Evolutionary conservation across 768 basidiomycete genomes (phyloP).

Genomic region (Crepidotus variabilis): DNA sequence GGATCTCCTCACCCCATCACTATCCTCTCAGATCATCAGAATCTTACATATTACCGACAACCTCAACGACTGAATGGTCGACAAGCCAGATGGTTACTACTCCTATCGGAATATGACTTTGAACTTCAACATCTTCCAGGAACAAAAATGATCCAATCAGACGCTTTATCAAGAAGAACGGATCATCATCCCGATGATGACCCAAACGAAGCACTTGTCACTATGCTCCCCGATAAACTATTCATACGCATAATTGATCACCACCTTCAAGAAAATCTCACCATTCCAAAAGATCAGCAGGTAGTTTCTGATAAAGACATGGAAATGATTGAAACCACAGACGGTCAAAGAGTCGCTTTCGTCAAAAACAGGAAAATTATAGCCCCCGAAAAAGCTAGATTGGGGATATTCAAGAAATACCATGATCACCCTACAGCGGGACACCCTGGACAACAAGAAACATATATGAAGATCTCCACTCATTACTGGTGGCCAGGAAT

Average conservation of each 20-base stretch:
- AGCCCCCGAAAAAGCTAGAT: constrained; percentile 4
- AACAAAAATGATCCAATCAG: constrained; percentile 8
- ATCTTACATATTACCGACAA: constrained; percentile 5
- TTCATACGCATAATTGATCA: constrained; percentile 2
- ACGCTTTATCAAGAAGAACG: constrained; percentile 10
- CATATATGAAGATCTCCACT: not conserved
- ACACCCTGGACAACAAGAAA: constrained; percentile 13
- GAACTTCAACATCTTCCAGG: constrained; percentile 8
- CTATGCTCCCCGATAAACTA: constrained; percentile 1
- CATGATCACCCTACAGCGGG: constrained; percentile 8
- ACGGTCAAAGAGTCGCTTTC: not conserved
- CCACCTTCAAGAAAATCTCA: not conserved
- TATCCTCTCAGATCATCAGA: constrained; percentile 11
- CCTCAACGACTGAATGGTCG: constrained; percentile 5
- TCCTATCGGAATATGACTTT: constrained; percentile 10
- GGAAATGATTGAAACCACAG: not conserved
- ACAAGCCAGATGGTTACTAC: constrained; percentile 12
- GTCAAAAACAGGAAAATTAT: not conserved
- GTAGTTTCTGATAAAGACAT: not conserved
- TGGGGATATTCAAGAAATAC: not conserved
- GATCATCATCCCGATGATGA: not conserved
- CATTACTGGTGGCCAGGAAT: constrained; percentile 18
- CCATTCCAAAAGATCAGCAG: not conserved
- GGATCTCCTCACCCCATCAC: constrained; percentile 11
- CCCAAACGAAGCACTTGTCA: not conserved